These are phyloP conservation scores for peach (Prunus persica) DNA, from an alignment of 306 rosid genomes.

Conservation along the genomic window Prunus_persica_NCBIv2 NC_034012.1:4414501-4415000, in stretches of 20 bases:
- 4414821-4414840: slow-evolving; percentile 32
- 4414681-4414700: slow-evolving; percentile 23
- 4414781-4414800: slow-evolving; percentile 32
- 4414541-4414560: slow-evolving; percentile 21
- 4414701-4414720: slow-evolving; percentile 27
- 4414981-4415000: slow-evolving; percentile 20
- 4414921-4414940: slow-evolving; percentile 24
- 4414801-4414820: slow-evolving; percentile 26
- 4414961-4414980: slow-evolving; percentile 29
- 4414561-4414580: slow-evolving; percentile 29
- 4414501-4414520: slow-evolving; percentile 23
- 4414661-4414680: slow-evolving; percentile 22
- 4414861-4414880: slow-evolving; percentile 34
- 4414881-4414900: slow-evolving; percentile 36
- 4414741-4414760: slow-evolving; percentile 35
- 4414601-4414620: slow-evolving; percentile 29
- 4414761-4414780: slow-evolving; percentile 32
- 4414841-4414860: slow-evolving; percentile 16
- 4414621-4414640: slow-evolving; percentile 30
- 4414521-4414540: slow-evolving; percentile 17
- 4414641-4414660: slow-evolving; percentile 28
- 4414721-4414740: slow-evolving; percentile 33
- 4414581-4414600: slow-evolving; percentile 37
- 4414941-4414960: slow-evolving; percentile 10
- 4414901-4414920: slow-evolving; percentile 25